Evolutionary conservation across 345 rosid genomes (phyloP).

Genomic region (Pistacia atlantica): DNA sequence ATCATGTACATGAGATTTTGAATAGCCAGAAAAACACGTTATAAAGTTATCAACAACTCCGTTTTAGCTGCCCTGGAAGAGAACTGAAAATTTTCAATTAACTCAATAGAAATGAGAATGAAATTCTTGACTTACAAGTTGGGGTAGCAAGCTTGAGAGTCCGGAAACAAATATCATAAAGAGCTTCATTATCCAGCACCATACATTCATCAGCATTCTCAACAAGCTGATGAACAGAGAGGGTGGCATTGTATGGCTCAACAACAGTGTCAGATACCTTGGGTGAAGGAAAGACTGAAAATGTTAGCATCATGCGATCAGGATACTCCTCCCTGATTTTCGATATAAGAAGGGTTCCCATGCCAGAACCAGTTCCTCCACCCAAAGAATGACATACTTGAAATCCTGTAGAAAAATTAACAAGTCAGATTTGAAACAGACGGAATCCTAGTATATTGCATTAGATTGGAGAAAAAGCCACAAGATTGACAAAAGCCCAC

Average conservation of each 20-base stretch:
- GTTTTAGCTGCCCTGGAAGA: not conserved
- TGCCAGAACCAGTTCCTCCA: conserved; percentile 37
- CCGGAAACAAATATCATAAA: conserved; percentile 32
- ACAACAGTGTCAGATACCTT: conserved; percentile 36
- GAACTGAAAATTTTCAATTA: not conserved
- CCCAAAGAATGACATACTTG: conserved; percentile 37
- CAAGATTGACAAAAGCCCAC: not conserved
- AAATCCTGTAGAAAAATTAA: conserved; percentile 21
- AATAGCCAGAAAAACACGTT: not conserved
- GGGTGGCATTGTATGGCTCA: conserved; percentile 36
- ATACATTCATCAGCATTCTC: conserved; percentile 37
- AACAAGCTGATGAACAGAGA: conserved; percentile 33
- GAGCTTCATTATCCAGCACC: conserved; percentile 34
- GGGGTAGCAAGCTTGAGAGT: conserved; percentile 36
- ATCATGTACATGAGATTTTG: not conserved
- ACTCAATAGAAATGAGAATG: not conserved
- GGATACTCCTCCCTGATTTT: conserved; percentile 39
- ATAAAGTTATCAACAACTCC: not conserved
- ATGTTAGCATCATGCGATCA: conserved; percentile 36
- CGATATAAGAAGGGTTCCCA: conserved; percentile 37
- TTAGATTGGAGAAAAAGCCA: not conserved
- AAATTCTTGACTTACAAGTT: conserved; percentile 22
- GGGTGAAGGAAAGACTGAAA: conserved; percentile 34
- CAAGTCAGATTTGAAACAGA: not conserved
- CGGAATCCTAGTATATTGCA: not conserved